A percentile compares a stretch with the other conserved stretches of the same genome.
phyloP scores from a whole-genome alignment of 345 rosid genomes.

The Cardiospermum halicacabum region DNA sequence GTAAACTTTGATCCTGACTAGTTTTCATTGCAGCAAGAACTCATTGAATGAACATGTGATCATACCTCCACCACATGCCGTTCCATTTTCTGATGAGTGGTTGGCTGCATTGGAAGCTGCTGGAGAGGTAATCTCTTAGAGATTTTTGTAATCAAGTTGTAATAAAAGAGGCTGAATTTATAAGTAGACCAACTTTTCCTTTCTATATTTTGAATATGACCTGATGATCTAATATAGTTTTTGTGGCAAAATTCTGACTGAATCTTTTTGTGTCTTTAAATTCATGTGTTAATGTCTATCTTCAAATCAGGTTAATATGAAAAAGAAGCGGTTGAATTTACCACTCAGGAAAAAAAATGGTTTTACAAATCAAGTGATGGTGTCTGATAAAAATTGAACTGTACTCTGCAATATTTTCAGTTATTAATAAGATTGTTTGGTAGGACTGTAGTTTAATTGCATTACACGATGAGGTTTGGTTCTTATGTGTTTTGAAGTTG shows the following conservation, averaged over 20 bases:
- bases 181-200: neutral
- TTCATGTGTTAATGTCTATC: too few relatives aligned
- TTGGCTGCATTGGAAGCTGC: constrained; percentile 88
- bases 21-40: constrained; percentile 31
- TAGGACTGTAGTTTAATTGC: too few relatives aligned
- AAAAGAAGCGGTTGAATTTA: too few relatives aligned
- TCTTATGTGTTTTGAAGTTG: too few relatives aligned
- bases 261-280: neutral
- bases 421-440: too few relatives aligned
- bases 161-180: neutral
- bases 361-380: too few relatives aligned
- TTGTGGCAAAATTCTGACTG: neutral
- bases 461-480: too few relatives aligned
- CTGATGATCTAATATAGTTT: neutral
- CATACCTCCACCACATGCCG: constrained; percentile 55
- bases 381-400: too few relatives aligned
- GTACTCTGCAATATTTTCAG: too few relatives aligned
- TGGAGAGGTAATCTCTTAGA: constrained; percentile 65
- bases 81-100: constrained; percentile 96
- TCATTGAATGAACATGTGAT: constrained; percentile 28
- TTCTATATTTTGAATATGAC: neutral
- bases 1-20: neutral
- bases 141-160: neutral
- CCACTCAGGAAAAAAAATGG: too few relatives aligned
- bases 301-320: too few relatives aligned